Evolutionary conservation across 2,329 filamentous ascomycete species (phyloP), one percentile per base, ranked within the genome.

Genomic region (Exophiala aquamarina): DNA sequence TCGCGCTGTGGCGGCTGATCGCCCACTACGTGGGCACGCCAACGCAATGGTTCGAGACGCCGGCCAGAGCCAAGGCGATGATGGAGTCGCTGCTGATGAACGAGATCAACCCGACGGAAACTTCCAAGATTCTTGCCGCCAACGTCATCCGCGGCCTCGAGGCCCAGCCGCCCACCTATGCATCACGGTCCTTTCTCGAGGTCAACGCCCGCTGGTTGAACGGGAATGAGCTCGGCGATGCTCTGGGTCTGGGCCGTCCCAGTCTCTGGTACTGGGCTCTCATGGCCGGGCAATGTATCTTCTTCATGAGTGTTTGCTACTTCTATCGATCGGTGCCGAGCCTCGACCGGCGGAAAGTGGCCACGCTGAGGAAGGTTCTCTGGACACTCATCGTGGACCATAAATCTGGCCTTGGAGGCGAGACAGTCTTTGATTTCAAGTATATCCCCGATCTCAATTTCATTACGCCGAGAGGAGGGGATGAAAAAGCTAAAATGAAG

Each of bases 1-100:
- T 88, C 35, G 85, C 86, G 0, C 70, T 92, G 1, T 92, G 87
- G 86, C 77, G 87, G 2, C 86, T 87, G 54, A 79, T 91, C 10
- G 86, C 79, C 0, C 76, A 88, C 59, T 72, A 90, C 21, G 76
- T 89, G 59, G 87, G 87, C 10, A 81, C 81, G 5, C 87, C 86
- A 0, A 79, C 78, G 1, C 75, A 75, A 18, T 76, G 74, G 54
- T 82, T 89, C 60, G 71, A 73, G 1, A 79, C 74, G 1, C 73
- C 79, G 0, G 67, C 40, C 4, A 68, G 4, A 26, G 82, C 83
- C 2, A 81, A 76, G 55, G 70, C 71, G 2, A 76, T 82, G 60
- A 84, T 89, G 79, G 86, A 91, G 57, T 79, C 78, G 0, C 68
- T 90, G 1, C 64, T 88, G 14, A 67, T 79, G 20, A 75, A 82